phyloP scores from a whole-genome alignment of 768 basidiomycete genomes.

The Pleurotus giganteus region DNA sequence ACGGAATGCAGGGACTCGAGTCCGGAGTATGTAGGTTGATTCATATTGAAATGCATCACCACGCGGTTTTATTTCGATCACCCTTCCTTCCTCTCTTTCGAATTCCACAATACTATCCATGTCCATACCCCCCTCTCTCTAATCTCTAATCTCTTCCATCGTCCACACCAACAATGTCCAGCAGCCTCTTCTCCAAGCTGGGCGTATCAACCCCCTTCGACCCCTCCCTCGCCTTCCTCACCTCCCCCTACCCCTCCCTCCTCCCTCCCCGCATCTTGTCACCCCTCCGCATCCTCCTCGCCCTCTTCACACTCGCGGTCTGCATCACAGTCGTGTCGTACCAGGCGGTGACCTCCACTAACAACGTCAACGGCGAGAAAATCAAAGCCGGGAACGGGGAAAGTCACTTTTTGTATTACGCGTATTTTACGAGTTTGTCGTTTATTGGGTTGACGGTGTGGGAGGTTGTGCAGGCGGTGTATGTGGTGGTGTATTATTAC shows the following conservation, averaged over 20 bases:
- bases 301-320: conserved; percentile 46
- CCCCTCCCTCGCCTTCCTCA: conserved; percentile 36
- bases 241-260: conserved; percentile 49
- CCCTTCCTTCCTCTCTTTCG: too few relatives aligned
- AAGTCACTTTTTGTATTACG: conserved; percentile 34
- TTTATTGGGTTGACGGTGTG: conserved; percentile 64
- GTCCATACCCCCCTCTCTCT: conserved; percentile 7
- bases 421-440: conserved; percentile 64
- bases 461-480: conserved; percentile 56
- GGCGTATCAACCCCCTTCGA: conserved; percentile 30
- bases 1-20: too few relatives aligned
- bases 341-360: conserved; percentile 24
- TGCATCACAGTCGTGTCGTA: conserved; percentile 36
- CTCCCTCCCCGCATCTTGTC: conserved; percentile 35
- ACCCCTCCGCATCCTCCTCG: conserved; percentile 37
- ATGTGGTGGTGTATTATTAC: conserved; percentile 45
- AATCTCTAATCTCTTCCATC: conserved; percentile 1
- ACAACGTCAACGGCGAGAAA: conserved; percentile 25
- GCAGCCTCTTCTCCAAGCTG: conserved; percentile 15
- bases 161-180: conserved; percentile 11
- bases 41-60: too few relatives aligned
- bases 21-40: too few relatives aligned
- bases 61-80: too few relatives aligned
- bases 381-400: neutral
- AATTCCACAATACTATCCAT: too few relatives aligned